These are phyloP conservation scores for Skeletonema menzelii DNA, from an alignment of 108 stramenopile genomes.

Conservation along the genomic window DNA sequence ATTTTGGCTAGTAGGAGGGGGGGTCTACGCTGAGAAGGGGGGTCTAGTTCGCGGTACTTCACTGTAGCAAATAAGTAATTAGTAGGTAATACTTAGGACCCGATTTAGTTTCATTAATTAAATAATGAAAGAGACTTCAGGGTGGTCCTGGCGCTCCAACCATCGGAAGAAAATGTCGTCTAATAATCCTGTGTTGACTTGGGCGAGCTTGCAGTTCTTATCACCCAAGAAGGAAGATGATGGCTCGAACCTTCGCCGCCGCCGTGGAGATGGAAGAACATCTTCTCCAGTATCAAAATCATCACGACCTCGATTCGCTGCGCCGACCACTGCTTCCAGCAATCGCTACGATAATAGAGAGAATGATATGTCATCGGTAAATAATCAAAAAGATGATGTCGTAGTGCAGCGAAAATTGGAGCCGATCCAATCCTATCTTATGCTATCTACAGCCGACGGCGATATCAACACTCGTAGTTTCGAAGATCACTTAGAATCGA, in stretches of 20 bases:
- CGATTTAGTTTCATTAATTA: not conserved
- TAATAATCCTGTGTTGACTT: not conserved
- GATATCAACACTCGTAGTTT: not conserved
- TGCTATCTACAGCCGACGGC: conserved; percentile 5
- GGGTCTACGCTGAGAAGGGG: no score
- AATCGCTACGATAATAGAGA: not conserved
- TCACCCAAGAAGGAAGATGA: not conserved
- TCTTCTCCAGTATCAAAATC: not conserved
- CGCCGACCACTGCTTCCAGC: not conserved
- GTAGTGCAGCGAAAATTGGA: conserved; percentile 1
- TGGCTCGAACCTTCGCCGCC: not conserved
- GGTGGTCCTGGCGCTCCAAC: not conserved
- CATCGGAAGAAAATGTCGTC: not conserved
- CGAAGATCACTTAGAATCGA: conserved; percentile 2
- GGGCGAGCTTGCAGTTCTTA: not conserved
- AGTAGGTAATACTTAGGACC: no score
- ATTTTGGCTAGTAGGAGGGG: no score
- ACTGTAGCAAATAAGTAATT: no score
- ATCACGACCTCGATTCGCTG: not conserved
- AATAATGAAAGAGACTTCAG: not conserved
- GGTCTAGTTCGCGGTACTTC: no score
- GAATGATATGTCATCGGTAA: not conserved
- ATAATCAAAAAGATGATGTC: not conserved
- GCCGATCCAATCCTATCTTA: conserved; percentile 16
- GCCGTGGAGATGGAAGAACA: not conserved